A percentile compares a stretch with the other conserved stretches of the same genome.
Conservation (phyloP, 1,284 basidiomycete species). For the Heliocybe sulcata region DNA sequence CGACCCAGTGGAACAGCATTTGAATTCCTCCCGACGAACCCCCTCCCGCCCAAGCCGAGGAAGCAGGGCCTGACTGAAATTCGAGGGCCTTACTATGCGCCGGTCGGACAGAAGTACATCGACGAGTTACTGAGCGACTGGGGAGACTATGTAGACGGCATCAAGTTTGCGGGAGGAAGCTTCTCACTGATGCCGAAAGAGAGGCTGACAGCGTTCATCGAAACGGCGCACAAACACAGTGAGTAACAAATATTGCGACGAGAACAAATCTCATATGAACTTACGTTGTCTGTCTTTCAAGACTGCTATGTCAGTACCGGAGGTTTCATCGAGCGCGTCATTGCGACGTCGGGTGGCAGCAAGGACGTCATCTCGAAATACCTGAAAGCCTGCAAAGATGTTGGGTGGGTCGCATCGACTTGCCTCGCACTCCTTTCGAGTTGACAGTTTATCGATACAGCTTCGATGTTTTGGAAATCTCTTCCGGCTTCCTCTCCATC, state of each 20-base stretch:
- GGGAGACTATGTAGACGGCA: constrained; percentile 37
- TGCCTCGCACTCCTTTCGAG: neutral
- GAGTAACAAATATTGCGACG: neutral
- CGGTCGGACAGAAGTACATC: constrained; percentile 30
- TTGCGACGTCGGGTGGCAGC: constrained; percentile 28
- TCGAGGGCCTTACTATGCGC: constrained; percentile 32
- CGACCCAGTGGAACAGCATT: constrained; percentile 8
- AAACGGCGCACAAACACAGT: constrained; percentile 33
- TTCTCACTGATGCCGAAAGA: constrained; percentile 38
- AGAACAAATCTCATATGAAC: neutral
- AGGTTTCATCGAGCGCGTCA: constrained; percentile 35
- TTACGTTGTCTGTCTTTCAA: constrained; percentile 5
- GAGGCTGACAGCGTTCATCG: constrained; percentile 27
- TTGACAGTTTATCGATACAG: constrained; percentile 10
- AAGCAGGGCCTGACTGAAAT: constrained; percentile 31
- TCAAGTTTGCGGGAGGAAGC: constrained; percentile 40
- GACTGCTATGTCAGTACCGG: constrained; percentile 34
- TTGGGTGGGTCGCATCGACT: constrained; percentile 24
- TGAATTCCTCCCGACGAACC: constrained; percentile 18
- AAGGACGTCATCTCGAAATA: constrained; percentile 29
- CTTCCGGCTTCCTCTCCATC: constrained; percentile 39
- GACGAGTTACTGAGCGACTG: constrained; percentile 30
- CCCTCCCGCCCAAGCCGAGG: constrained; percentile 18
- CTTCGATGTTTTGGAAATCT: constrained; percentile 37
- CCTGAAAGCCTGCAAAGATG: constrained; percentile 30